Conservation (phyloP, 208 protist genomes). For the Willaertia magna region DNA sequence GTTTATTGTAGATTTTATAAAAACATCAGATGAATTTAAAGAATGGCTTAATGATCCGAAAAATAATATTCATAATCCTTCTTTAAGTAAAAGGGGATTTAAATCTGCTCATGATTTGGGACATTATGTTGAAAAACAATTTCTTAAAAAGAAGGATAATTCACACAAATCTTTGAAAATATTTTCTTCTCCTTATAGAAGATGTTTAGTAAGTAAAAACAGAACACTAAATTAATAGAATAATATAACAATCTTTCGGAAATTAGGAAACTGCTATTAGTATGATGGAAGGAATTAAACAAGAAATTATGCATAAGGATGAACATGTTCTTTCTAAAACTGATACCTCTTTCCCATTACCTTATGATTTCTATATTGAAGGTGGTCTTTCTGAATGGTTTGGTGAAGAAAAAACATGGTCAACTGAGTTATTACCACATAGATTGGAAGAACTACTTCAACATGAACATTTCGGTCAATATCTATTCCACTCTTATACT, state of each 20-base stretch:
- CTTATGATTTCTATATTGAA: neutral
- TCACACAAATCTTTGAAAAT: neutral
- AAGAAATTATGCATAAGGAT: neutral
- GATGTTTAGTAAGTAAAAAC: too few relatives aligned
- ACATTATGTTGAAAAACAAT: neutral
- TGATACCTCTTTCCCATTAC: too few relatives aligned
- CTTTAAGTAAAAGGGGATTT: neutral
- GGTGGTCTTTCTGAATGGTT: neutral
- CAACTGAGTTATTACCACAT: neutral
- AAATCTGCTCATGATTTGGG: neutral
- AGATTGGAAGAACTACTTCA: neutral
- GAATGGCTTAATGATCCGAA: neutral
- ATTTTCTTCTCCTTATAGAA: neutral
- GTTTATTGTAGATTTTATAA: neutral
- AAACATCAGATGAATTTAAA: neutral
- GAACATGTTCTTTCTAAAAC: neutral
- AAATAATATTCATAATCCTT: neutral
- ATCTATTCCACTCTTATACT: too few relatives aligned
- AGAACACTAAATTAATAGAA: too few relatives aligned
- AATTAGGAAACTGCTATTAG: neutral
- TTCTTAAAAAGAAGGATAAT: neutral
- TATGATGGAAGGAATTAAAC: neutral
- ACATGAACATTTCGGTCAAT: too few relatives aligned
- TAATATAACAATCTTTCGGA: too few relatives aligned
- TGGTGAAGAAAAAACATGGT: neutral